These are phyloP conservation scores for Metarhizium anisopliae DNA, from an alignment of 2,329 filamentous ascomycete genomes.

Conservation along the genomic window DNA sequence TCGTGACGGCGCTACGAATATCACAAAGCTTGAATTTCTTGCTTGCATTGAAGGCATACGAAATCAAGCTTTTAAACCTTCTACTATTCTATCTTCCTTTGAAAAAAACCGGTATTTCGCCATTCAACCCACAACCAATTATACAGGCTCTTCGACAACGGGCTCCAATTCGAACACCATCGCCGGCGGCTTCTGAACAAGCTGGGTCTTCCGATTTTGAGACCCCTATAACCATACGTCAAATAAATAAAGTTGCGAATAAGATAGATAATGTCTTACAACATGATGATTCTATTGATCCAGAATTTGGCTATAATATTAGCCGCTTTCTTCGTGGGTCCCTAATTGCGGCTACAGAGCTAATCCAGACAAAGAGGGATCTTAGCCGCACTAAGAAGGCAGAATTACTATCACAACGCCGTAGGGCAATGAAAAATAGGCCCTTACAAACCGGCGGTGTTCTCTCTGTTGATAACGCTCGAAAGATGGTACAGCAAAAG, in stretches of 20 bases:
- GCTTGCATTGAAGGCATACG: background rate
- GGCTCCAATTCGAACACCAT: background rate
- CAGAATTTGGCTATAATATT: slow-evolving; percentile 1
- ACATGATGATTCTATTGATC: background rate
- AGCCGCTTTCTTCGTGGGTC: slow-evolving; percentile 1
- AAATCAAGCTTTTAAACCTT: slow-evolving; percentile 1
- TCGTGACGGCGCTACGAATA: background rate
- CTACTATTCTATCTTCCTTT: slow-evolving; percentile 3
- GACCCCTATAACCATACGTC: slow-evolving; percentile 1
- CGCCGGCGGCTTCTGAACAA: background rate
- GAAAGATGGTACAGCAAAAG: background rate
- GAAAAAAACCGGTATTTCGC: slow-evolving; percentile 3
- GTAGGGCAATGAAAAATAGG: background rate
- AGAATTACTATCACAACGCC: background rate
- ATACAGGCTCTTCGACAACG: background rate
- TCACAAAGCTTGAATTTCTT: slow-evolving; percentile 5
- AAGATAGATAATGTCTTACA: slow-evolving; percentile 4
- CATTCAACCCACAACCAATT: background rate
- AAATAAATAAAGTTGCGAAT: slow-evolving; percentile 5
- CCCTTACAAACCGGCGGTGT: background rate
- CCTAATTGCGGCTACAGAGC: slow-evolving; percentile 2
- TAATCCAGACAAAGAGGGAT: slow-evolving; percentile 4
- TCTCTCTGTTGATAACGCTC: slow-evolving; percentile 1
- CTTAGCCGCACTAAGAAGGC: background rate
- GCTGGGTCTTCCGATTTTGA: background rate